These are phyloP conservation scores for Epithemia pelagica DNA, from an alignment of 108 stramenopile genomes.

Conservation along the genomic window DNA sequence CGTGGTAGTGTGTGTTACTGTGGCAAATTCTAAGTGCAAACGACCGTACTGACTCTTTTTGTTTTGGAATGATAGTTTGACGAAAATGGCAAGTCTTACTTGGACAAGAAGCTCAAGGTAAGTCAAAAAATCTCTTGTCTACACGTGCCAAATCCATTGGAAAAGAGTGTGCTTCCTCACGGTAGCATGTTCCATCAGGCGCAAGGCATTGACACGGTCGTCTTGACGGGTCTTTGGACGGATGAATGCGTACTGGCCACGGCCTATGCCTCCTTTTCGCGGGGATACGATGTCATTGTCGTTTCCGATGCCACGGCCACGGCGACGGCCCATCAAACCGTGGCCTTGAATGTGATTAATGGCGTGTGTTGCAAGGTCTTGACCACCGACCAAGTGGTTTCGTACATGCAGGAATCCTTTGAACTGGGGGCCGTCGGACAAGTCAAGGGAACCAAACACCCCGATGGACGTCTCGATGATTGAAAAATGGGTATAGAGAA, in stretches of 20 bases:
- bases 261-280: neutral
- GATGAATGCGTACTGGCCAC: conserved; percentile 1
- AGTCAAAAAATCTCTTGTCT: no score
- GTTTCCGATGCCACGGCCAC: conserved; percentile 20
- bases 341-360: neutral
- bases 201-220: conserved; percentile 6
- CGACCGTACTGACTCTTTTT: no score
- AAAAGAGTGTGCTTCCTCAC: no score
- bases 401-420: neutral
- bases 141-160: no score
- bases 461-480: neutral
- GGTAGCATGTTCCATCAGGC: no score
- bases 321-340: conserved; percentile 12
- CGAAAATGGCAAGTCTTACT: conserved; percentile 4
- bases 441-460: conserved; percentile 8
- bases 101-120: conserved; percentile 2
- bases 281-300: conserved; percentile 30
- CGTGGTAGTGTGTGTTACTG: neutral
- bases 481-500: no score
- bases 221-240: neutral
- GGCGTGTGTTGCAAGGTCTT: neutral
- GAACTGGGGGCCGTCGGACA: neutral
- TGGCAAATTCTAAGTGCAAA: no score
- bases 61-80: neutral
- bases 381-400: neutral